Conservation (phyloP, 257 asterid species). For the Thymus mandschuricus region DNA sequence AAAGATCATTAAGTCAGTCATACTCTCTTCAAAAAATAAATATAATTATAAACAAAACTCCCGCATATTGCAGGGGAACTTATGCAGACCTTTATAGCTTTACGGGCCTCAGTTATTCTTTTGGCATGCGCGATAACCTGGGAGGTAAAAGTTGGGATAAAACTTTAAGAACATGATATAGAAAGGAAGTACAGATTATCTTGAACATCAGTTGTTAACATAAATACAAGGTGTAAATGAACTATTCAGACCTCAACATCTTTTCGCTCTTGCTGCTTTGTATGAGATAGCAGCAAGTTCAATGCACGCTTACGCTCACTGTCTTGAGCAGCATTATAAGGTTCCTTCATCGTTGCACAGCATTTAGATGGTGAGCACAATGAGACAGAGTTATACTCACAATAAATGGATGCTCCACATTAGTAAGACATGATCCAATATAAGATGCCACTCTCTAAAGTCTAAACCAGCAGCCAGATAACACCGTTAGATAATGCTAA, state of each 20-base stretch:
- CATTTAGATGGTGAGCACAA: constrained; percentile 30
- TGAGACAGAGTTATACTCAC: constrained; percentile 19
- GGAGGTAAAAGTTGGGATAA: constrained; percentile 17
- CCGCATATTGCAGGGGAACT: constrained; percentile 21
- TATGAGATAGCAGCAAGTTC: constrained; percentile 86
- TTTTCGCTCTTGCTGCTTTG: constrained; percentile 90
- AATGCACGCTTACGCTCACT: constrained; percentile 87
- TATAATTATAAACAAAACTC: constrained; percentile 1
- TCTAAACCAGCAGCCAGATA: too few relatives aligned
- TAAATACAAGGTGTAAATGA: constrained; percentile 15
- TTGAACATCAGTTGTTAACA: constrained; percentile 3
- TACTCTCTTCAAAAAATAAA: neutral
- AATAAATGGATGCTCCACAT: constrained; percentile 2
- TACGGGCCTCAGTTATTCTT: constrained; percentile 83
- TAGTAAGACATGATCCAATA: constrained; percentile 10
- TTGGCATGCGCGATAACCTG: constrained; percentile 95
- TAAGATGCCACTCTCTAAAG: constrained; percentile 4
- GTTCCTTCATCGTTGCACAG: constrained; percentile 56
- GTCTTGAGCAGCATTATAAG: constrained; percentile 77
- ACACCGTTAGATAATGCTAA: neutral
- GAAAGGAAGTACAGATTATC: constrained; percentile 1
- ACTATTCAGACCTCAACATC: constrained; percentile 75
- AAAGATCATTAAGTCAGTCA: neutral
- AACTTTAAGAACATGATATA: constrained; percentile 5
- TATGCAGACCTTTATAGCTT: constrained; percentile 65